phyloP scores from a whole-genome alignment of 345 rosid genomes.

The Ailanthus altissimus region DNA sequence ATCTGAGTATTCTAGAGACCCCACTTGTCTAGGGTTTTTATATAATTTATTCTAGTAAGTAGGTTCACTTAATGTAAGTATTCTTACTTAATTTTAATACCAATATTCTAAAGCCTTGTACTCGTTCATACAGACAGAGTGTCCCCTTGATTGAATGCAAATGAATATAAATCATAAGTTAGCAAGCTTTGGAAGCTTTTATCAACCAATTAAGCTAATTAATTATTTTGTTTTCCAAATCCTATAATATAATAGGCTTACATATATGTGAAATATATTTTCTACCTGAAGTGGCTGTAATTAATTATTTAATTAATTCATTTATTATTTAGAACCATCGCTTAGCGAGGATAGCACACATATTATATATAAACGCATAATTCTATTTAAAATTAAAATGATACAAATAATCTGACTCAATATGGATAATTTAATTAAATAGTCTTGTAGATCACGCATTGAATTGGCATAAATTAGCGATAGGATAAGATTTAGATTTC shows the following conservation, averaged over 20 bases:
- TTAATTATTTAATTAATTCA: conserved; percentile 16
- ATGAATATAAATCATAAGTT: conserved; percentile 30
- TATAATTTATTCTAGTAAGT: conserved; percentile 31
- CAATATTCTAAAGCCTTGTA: conserved; percentile 40
- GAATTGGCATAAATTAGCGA: neutral
- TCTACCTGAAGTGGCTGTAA: neutral
- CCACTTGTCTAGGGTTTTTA: conserved; percentile 35
- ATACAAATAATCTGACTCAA: neutral
- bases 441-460: neutral
- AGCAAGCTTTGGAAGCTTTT: conserved; percentile 23
- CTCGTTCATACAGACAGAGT: conserved; percentile 54
- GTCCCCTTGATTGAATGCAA: conserved; percentile 72
- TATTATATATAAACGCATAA: neutral
- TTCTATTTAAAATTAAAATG: neutral
- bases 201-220: conserved; percentile 21
- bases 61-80: conserved; percentile 58
- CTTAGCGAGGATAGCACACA: neutral
- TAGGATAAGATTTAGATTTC: neutral
- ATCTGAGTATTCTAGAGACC: conserved; percentile 30
- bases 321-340: conserved; percentile 20
- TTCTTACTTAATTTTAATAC: conserved; percentile 32
- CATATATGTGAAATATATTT: neutral
- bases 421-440: neutral
- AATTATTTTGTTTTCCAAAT: conserved; percentile 20
- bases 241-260: neutral